Conservation (phyloP, 495 filamentous ascomycete genomes). For the Pyrenopolyporus hunteri region DNA sequence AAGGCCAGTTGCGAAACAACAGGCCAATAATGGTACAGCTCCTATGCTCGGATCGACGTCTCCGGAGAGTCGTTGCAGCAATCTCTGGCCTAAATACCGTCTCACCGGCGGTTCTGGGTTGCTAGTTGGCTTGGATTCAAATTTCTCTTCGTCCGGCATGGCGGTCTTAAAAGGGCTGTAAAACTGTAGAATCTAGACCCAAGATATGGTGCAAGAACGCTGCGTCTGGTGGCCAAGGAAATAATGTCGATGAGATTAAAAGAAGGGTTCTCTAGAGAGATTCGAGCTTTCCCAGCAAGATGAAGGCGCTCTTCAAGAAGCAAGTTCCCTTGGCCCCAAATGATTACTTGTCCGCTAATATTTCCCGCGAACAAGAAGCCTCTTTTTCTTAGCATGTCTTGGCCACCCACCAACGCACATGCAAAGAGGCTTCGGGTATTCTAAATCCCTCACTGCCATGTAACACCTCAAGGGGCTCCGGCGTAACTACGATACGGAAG, state of each 20-base stretch:
- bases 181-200: not conserved
- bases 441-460: conserved; percentile 27
- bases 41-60: conserved; percentile 48
- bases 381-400: conserved; percentile 13
- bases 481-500: not conserved
- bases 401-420: conserved; percentile 18
- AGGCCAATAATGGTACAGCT: conserved; percentile 53
- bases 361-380: not conserved
- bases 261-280: too few species aligned
- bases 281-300: too few species aligned
- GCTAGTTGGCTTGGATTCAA: conserved; percentile 1
- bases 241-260: too few species aligned
- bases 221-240: conserved; percentile 2
- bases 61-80: conserved; percentile 41
- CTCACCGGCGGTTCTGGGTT: conserved; percentile 1
- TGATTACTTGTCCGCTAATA: not conserved
- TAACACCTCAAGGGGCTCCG: not conserved
- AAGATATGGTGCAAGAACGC: not conserved
- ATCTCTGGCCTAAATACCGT: conserved; percentile 25
- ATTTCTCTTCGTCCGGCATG: conserved; percentile 39
- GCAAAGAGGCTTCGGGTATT: conserved; percentile 8
- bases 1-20: conserved; percentile 57
- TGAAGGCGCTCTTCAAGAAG: too few species aligned
- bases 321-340: too few species aligned
- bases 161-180: not conserved